These are phyloP conservation scores for Prunella vulgaris DNA, from an alignment of 257 asterid species.

Conservation along the genomic window DNA sequence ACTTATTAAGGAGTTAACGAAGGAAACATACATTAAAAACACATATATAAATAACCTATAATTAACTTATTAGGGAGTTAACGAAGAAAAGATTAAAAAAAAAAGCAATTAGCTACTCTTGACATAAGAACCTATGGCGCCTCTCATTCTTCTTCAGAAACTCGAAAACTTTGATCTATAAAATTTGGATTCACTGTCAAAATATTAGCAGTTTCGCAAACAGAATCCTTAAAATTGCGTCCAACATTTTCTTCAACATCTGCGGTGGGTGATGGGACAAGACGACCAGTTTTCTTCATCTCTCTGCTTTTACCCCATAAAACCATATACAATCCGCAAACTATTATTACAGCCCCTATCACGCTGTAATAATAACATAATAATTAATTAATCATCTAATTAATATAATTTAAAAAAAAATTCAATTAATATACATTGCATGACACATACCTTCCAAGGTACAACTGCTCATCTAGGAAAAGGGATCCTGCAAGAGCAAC, in stretches of 20 bases:
- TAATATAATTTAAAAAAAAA: not conserved
- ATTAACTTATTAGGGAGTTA: no score
- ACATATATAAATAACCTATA: no score
- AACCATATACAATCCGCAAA: slow-evolving; percentile 52
- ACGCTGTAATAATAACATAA: slow-evolving; percentile 28
- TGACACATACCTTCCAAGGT: no score
- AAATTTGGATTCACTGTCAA: slow-evolving; percentile 31
- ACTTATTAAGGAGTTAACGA: no score
- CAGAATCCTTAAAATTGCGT: slow-evolving; percentile 11
- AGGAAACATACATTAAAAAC: no score
- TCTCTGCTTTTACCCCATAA: slow-evolving; percentile 69
- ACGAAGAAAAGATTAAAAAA: no score
- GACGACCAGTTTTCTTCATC: slow-evolving; percentile 30
- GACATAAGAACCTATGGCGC: slow-evolving; percentile 1
- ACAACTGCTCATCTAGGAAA: slow-evolving; percentile 48
- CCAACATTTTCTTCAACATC: not conserved
- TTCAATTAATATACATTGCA: no score
- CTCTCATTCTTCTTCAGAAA: slow-evolving; percentile 22
- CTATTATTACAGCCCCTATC: slow-evolving; percentile 47
- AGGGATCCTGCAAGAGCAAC: slow-evolving; percentile 62
- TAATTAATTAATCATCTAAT: not conserved
- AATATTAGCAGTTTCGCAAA: not conserved
- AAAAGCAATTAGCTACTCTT: no score
- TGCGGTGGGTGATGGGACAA: slow-evolving; percentile 24
- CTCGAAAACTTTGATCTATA: not conserved